Base-by-base conservation (phyloP, 2,329 filamentous ascomycete species). In the Emmonsia crescens region DNA sequence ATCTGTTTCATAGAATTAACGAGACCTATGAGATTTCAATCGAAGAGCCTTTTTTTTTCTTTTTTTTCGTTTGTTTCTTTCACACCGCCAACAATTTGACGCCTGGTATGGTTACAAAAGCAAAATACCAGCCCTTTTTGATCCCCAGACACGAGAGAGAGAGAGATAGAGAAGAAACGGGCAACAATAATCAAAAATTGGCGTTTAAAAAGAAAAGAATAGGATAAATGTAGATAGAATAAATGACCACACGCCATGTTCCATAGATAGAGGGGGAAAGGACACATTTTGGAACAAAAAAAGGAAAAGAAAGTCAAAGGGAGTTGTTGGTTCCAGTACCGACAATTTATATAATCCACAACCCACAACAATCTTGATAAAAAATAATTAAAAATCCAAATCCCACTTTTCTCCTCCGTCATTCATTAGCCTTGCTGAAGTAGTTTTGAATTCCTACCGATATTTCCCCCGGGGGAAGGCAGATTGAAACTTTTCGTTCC, bases 181-280 rank as follows among this genome's bases (percentile, higher is more conserved):
- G 24, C 12, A 29, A 29, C 3, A 29, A 68, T 66, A 70, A 68
- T 68, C 68, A 67, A 69, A 68, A 69, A 72, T 66, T 40, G 49
- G 16, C 70, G 75, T 71, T 71, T 76, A 71, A 74, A 54, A 29
- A 54, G 16, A n/a, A 54, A 27, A 42, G 6, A 19, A 52, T 8
- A 38, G 33, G 4, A 56, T 24, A 42, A 42, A 38, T 38, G 33
- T 38, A 56, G n/a, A 38, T 38, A 56, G n/a, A 38, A 27, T 40
- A 21, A 40, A 56, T 71, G 73, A 31, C 49, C 49, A 31, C 49
- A 31, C 49, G 24, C 49, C 49, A 52, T 33, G 8, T 33, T 33
- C 24, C 49, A 33, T 52, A 52, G 49, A 33, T 33, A 3, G 27
- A n/a, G 27, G 29, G 14, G 16, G 16, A 6, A 21, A 21, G n/a